phyloP scores from a whole-genome alignment of 1,284 basidiomycete species.

The Fomitiporia mediterranea region DNA sequence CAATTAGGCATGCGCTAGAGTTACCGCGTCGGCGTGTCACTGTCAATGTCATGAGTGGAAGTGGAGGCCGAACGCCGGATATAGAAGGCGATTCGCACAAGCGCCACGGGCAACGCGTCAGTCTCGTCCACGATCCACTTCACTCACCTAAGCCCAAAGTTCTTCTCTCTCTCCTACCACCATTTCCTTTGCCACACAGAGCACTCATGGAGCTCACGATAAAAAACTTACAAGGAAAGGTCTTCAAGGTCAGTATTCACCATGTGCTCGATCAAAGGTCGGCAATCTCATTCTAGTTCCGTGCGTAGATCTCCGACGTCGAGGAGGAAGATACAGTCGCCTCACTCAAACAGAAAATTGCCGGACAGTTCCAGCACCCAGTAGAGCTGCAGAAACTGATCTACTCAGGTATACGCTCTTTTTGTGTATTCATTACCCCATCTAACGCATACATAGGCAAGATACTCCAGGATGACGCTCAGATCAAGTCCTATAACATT shows the following conservation, averaged over 20 bases:
- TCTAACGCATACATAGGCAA: constrained; percentile 58
- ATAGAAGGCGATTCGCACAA: constrained; percentile 4
- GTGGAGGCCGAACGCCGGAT: too few relatives aligned
- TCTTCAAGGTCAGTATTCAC: constrained; percentile 52
- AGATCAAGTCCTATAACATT: constrained; percentile 84
- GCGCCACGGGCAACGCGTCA: constrained; percentile 17
- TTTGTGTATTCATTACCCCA: not conserved
- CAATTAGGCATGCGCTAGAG: not conserved
- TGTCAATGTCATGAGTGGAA: too few relatives aligned
- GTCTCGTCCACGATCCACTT: constrained; percentile 7
- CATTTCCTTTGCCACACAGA: constrained; percentile 22
- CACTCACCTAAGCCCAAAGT: constrained; percentile 15
- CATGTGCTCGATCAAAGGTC: not conserved
- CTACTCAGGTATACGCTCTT: constrained; percentile 67
- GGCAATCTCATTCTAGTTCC: constrained; percentile 3
- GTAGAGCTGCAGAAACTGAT: constrained; percentile 88
- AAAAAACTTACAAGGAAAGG: constrained; percentile 91
- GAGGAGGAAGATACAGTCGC: constrained; percentile 75
- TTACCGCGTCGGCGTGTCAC: not conserved
- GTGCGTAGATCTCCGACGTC: constrained; percentile 68
- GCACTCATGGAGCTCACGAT: constrained; percentile 84
- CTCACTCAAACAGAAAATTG: constrained; percentile 84
- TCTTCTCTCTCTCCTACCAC: constrained; percentile 20
- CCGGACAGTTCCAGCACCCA: constrained; percentile 70
- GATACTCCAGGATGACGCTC: constrained; percentile 87